Evolutionary conservation across 306 rosid genomes (phyloP).

Genomic region (Hippophae tibetana): DNA sequence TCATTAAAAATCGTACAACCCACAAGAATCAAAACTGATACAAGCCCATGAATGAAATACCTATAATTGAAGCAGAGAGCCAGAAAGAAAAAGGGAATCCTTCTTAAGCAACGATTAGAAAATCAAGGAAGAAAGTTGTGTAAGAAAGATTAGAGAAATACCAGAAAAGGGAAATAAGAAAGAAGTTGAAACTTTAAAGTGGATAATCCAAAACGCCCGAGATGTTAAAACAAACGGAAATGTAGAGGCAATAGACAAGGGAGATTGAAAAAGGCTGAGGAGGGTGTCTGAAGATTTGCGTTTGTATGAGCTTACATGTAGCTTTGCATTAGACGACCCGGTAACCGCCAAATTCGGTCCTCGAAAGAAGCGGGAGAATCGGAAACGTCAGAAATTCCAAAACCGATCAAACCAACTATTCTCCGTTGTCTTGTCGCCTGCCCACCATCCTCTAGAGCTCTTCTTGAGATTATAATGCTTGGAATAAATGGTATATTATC

Average conservation of each 20-base stretch:
- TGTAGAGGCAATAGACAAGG: constrained; percentile 12
- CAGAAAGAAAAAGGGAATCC: no score
- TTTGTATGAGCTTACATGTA: constrained; percentile 22
- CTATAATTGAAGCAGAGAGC: no score
- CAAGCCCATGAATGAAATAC: no score
- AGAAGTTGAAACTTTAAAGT: constrained; percentile 2
- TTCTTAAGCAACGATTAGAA: no score
- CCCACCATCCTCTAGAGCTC: no score
- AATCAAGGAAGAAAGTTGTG: no score
- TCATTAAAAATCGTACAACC: no score
- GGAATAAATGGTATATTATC: no score
- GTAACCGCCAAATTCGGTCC: constrained; percentile 34
- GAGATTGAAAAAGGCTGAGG: constrained; percentile 8
- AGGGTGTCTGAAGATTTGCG: not conserved
- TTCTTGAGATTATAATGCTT: no score
- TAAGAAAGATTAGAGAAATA: no score
- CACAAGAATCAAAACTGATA: no score
- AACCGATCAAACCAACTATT: constrained; percentile 9
- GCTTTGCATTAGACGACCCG: constrained; percentile 23
- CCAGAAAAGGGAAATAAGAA: constrained; percentile 15
- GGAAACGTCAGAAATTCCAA: constrained; percentile 14
- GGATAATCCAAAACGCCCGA: constrained; percentile 12
- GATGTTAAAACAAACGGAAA: constrained; percentile 15
- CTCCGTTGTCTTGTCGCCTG: no score
- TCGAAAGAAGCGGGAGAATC: constrained; percentile 32